Percentiles rank a stretch among this genome's conserved stretches.
Conservation (phyloP, 768 basidiomycete species). For the Lactifluus rugatus region DNA sequence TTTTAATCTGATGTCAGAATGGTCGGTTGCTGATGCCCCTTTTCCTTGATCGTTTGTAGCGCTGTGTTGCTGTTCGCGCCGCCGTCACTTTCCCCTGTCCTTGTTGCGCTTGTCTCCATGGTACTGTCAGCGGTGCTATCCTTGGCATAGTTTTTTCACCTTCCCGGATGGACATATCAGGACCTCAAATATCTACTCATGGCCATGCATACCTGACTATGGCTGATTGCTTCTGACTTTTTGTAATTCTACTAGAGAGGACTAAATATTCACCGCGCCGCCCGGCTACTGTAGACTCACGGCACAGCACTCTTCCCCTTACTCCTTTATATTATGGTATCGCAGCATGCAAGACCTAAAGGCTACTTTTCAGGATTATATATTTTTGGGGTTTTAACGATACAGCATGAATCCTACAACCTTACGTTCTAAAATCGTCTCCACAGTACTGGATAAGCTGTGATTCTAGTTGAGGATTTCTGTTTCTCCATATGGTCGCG, state of each 20-base stretch:
- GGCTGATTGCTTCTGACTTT: not conserved
- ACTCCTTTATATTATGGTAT: not conserved
- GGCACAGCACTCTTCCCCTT: not conserved
- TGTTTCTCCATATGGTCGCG: constrained; percentile 84
- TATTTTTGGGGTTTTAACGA: not conserved
- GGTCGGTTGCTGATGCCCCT: too few species aligned
- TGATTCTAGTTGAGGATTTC: constrained; percentile 53
- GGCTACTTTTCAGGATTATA: not conserved
- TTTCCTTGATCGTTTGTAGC: not conserved
- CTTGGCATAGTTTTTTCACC: not conserved
- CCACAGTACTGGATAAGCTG: not conserved
- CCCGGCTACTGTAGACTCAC: not conserved
- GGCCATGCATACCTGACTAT: not conserved
- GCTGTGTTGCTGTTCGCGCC: not conserved
- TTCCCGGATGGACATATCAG: not conserved
- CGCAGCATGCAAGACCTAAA: not conserved
- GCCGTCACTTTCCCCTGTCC: not conserved
- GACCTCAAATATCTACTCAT: not conserved
- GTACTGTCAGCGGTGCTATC: not conserved
- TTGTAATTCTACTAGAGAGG: constrained; percentile 3
- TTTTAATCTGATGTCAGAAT: not conserved
- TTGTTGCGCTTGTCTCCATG: not conserved
- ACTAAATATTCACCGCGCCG: not conserved
- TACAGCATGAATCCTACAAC: constrained; percentile 4
- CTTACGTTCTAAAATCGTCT: not conserved